Evolutionary conservation across 2,329 filamentous ascomycete genomes (phyloP).

Genomic region (Alternaria viburni): DNA sequence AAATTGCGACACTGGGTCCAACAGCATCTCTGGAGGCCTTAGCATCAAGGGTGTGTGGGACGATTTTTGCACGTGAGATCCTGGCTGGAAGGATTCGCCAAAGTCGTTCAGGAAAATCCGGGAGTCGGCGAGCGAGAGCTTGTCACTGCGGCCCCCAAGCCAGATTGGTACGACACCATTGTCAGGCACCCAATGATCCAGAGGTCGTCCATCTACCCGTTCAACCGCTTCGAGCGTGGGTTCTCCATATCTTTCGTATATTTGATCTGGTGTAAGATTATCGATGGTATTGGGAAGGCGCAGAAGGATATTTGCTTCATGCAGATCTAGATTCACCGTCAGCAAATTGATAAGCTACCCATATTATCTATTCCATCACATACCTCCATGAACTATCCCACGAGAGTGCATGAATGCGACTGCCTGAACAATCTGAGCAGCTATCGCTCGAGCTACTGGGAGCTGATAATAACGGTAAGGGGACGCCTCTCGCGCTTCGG

Average conservation of each 20-base stretch:
- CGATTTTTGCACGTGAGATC: neutral
- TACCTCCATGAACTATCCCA: constrained; percentile 19
- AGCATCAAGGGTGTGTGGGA: neutral
- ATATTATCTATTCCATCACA: neutral
- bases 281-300: constrained; percentile 11
- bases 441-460: constrained; percentile 14
- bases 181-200: constrained; percentile 16
- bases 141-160: constrained; percentile 8
- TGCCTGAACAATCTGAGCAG: constrained; percentile 15
- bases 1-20: neutral
- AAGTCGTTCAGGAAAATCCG: neutral
- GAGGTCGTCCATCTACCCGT: constrained; percentile 8
- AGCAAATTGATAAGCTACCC: neutral
- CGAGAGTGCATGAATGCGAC: constrained; percentile 16
- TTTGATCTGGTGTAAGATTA: neutral
- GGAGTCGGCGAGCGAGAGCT: constrained; percentile 4
- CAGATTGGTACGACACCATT: constrained; percentile 16
- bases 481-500: constrained; percentile 14
- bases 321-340: constrained; percentile 13
- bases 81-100: neutral
- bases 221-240: neutral
- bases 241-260: neutral
- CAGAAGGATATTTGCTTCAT: constrained; percentile 16
- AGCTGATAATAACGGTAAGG: constrained; percentile 7
- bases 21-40: neutral